A percentile compares a stretch with the other conserved stretches of the same genome.
phyloP scores from a whole-genome alignment of 108 stramenopile species.

The Bacterosira constricta region DNA sequence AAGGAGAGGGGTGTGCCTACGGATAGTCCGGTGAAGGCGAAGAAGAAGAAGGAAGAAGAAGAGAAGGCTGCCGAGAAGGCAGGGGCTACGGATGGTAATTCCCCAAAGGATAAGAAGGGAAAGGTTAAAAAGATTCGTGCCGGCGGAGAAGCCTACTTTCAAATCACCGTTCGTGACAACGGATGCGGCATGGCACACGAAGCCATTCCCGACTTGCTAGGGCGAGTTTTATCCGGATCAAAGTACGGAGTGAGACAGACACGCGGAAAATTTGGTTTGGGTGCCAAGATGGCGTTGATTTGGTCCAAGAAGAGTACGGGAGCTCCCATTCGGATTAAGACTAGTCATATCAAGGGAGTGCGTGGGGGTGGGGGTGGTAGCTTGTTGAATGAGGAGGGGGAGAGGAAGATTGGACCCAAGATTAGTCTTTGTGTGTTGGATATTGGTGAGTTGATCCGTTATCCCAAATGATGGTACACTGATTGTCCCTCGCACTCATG shows the following conservation, averaged over 20 bases:
- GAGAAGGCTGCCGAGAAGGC: not conserved
- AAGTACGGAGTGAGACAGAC: constrained; percentile 98
- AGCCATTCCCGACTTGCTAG: constrained; percentile 90
- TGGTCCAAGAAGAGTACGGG: constrained; percentile 96
- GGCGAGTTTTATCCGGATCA: constrained; percentile 89
- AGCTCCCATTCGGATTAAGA: constrained; percentile 83
- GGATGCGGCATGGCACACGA: constrained; percentile 96
- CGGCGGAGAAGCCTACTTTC: constrained; percentile 79
- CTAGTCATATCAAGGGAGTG: constrained; percentile 49
- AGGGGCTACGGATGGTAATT: not conserved
- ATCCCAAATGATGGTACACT: not conserved
- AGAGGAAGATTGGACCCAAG: constrained; percentile 34
- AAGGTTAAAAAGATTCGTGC: not conserved
- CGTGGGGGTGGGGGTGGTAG: constrained; percentile 15
- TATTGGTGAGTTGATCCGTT: constrained; percentile 71
- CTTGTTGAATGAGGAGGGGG: constrained; percentile 37
- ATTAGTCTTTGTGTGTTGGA: constrained; percentile 86
- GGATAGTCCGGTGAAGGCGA: constrained; percentile 18
- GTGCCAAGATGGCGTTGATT: constrained; percentile 98
- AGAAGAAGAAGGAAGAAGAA: constrained; percentile 19
- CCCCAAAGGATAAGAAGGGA: not conserved
- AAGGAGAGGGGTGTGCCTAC: constrained; percentile 63
- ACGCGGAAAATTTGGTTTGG: constrained; percentile 96
- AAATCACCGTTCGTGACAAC: constrained; percentile 88
- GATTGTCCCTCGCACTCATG: not conserved